Evolutionary conservation across 208 protist species (phyloP), one percentile per base, ranked within the genome.

Genomic region (Trypanosoma platydactyli): DNA sequence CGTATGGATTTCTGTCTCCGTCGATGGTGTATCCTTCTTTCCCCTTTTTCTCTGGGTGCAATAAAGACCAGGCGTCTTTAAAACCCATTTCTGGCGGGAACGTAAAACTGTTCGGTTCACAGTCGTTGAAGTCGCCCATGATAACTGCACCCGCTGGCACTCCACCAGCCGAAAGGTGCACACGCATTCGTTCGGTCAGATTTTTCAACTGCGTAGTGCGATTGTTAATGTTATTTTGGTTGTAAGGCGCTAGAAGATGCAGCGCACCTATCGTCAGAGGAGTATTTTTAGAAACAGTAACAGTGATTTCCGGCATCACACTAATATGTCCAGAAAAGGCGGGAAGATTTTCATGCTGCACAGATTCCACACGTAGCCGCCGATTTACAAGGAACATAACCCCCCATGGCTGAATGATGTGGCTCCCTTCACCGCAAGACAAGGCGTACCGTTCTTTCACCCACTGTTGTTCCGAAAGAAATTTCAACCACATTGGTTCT

Each of bases 51-150:
- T 64, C 56, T 33, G 79, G 73, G 48, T 83, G 64, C 22, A 84
- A 24, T 15, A 62, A 40, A 42, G 62, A 66, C 83, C 83, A 89
- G 53, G 75, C 73, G 51, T 86, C 80, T 50, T 78, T 74, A 35
- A 69, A 80, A 20, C 73, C 79, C 63, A 83, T 20, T 20, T 77
- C 72, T 3, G 3, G 38, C 16, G 83, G 80, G 50, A 80, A 68
- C 0, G 55, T 60, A 59, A 84, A 80, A 22, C 70, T 68, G 51
- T 78, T 77, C 13, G 51, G 55, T 24, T 80, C 75, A 63, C 22
- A 79, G 49, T 86, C 80, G 65, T 86, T 83, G 55, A 86, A 84
- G 53, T 86, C 83, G 12, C 83, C 80, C 68, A 84, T 74, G n/a
- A 86, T 24, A 54, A 82, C 58, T 20, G 56, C n/a, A 38, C 48